Conservation (phyloP, 345 rosid genomes). For the Syzygium aromaticum region DNA sequence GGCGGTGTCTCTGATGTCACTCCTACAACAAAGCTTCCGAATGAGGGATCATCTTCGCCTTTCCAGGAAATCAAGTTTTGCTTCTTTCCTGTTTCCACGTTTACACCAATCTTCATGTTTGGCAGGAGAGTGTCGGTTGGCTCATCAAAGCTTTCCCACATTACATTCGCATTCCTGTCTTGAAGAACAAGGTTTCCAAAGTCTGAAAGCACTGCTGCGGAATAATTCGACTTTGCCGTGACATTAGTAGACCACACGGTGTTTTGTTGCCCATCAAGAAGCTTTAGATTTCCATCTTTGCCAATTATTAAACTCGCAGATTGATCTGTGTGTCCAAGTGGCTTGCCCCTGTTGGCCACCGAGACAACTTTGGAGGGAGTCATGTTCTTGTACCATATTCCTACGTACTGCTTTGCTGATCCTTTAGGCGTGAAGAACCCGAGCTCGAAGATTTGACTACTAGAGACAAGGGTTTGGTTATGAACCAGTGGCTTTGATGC, state of each 20-base stretch:
- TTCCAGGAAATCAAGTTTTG: slow-evolving; percentile 21
- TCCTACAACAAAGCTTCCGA: slow-evolving; percentile 10
- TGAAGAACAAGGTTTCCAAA: too few species aligned
- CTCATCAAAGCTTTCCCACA: too few species aligned
- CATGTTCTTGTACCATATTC: slow-evolving; percentile 1
- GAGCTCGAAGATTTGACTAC: not conserved
- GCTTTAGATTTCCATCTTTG: slow-evolving; percentile 6
- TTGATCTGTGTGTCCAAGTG: slow-evolving; percentile 9
- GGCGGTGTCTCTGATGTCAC: slow-evolving; percentile 10
- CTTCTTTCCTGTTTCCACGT: not conserved
- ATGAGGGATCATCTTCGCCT: slow-evolving; percentile 15
- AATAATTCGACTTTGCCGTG: too few species aligned
- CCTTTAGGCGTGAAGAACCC: slow-evolving; percentile 3
- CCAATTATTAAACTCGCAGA: slow-evolving; percentile 10
- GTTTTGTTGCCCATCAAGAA: slow-evolving; percentile 1
- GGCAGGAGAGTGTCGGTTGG: slow-evolving; percentile 27
- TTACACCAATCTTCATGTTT: slow-evolving; percentile 27
- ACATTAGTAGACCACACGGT: slow-evolving; percentile 14
- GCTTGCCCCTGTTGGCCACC: slow-evolving; percentile 31
- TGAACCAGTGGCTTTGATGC: too few species aligned
- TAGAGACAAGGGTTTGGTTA: not conserved
- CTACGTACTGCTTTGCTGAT: not conserved
- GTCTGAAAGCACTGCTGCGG: too few species aligned
- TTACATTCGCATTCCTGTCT: too few species aligned
- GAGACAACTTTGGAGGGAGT: slow-evolving; percentile 10